These are phyloP conservation scores for Paramecium biaurelia DNA, from an alignment of 73 alveolate genomes.

Conservation along the genomic window DNA sequence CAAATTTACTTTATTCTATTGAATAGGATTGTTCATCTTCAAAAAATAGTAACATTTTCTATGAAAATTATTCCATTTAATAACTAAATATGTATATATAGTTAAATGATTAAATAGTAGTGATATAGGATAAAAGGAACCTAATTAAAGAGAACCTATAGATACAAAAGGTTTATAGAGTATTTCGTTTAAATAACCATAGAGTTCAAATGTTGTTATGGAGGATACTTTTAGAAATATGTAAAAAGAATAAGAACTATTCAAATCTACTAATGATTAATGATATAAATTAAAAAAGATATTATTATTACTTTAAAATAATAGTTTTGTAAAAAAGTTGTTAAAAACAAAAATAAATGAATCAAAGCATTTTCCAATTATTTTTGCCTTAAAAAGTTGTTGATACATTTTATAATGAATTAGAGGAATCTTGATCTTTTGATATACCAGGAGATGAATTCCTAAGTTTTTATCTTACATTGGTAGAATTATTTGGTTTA, in stretches of 20 bases:
- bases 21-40: background rate
- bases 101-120: background rate
- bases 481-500: background rate
- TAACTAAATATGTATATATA: background rate
- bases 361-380: slow-evolving; percentile 48
- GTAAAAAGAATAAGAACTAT: background rate
- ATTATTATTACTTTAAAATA: background rate
- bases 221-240: slow-evolving; percentile 11
- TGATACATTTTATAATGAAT: slow-evolving; percentile 14
- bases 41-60: background rate
- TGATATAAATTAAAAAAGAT: background rate
- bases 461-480: slow-evolving; percentile 21
- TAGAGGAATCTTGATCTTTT: slow-evolving; percentile 32
- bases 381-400: background rate
- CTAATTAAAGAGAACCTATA: background rate
- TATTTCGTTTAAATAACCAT: background rate
- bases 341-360: background rate
- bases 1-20: background rate
- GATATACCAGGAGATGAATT: slow-evolving; percentile 49
- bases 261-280: background rate
- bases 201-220: background rate
- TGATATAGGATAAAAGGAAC: background rate
- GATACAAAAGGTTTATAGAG: background rate
- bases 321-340: background rate
- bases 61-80: background rate